A percentile compares a stretch with the other conserved stretches of the same genome.
These are phyloP conservation scores for Fistulina hepatica DNA, from an alignment of 1,284 basidiomycete genomes.

Conservation along the genomic window DNA sequence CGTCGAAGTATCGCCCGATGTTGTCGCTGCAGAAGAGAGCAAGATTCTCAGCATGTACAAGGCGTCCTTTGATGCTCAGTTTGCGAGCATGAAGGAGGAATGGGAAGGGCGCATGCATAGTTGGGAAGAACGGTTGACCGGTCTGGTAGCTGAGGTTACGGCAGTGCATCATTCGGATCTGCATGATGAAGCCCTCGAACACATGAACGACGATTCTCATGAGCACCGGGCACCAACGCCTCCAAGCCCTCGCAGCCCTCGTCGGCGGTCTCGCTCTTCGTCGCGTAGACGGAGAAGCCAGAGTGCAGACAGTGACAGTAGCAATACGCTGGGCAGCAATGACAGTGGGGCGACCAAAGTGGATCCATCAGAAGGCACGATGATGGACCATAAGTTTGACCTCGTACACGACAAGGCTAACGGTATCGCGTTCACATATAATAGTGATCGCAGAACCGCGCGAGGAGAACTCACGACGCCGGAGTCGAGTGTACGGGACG, in stretches of 20 bases:
- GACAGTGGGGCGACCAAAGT: constrained; percentile 2
- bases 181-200: constrained; percentile 7
- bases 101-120: constrained; percentile 75
- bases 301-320: constrained; percentile 7
- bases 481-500: neutral
- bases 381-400: too few species aligned
- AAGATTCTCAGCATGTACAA: constrained; percentile 30
- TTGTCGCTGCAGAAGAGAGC: constrained; percentile 37
- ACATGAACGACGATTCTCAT: constrained; percentile 37
- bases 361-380: neutral
- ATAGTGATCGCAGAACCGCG: neutral
- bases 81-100: constrained; percentile 63
- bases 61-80: constrained; percentile 54
- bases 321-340: constrained; percentile 13
- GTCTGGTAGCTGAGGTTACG: constrained; percentile 25
- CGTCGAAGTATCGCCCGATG: constrained; percentile 29
- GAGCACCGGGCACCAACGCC: too few species aligned
- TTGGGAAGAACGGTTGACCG: constrained; percentile 58
- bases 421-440: too few species aligned
- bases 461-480: neutral
- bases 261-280: constrained; percentile 10
- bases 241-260: constrained; percentile 58
- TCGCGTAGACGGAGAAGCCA: constrained; percentile 27
- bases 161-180: constrained; percentile 11
- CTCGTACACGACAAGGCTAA: too few species aligned